Evolutionary conservation across 2,329 filamentous ascomycete species (phyloP).

Genomic region (Penicillium sp.): DNA sequence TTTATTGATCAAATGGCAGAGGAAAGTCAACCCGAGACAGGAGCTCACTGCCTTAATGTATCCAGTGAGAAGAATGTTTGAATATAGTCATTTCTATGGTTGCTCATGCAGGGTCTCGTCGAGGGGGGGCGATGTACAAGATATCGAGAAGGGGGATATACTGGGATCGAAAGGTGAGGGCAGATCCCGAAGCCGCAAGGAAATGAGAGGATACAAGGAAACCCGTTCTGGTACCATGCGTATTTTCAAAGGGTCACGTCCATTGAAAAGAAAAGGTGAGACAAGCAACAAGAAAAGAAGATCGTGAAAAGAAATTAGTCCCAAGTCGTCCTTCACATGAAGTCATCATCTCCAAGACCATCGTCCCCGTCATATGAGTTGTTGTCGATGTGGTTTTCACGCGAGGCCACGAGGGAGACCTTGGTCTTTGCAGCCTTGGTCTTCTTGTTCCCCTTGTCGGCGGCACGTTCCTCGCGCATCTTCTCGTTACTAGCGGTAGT

Average conservation of each 20-base stretch:
- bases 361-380: conserved; percentile 78
- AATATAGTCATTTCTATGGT: conserved; percentile 19
- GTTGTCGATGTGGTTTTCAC: conserved; percentile 63
- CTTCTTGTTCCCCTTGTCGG: conserved; percentile 95
- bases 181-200: too few species aligned
- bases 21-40: too few species aligned
- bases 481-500: conserved; percentile 96
- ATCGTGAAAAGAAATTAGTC: conserved; percentile 10
- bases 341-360: conserved; percentile 66
- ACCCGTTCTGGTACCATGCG: too few species aligned
- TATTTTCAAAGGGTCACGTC: too few species aligned
- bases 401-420: conserved; percentile 68
- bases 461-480: conserved; percentile 95
- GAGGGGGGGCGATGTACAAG: too few species aligned
- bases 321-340: conserved; percentile 42
- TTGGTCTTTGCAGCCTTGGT: conserved; percentile 95
- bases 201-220: too few species aligned
- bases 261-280: conserved; percentile 3
- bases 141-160: too few species aligned
- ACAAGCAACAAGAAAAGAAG: neutral
- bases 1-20: neutral
- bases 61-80: too few species aligned
- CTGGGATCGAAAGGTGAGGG: too few species aligned
- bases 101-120: conserved; percentile 12
- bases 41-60: neutral